Conservation (phyloP, 768 basidiomycete species). For the Grammothele lineata region DNA sequence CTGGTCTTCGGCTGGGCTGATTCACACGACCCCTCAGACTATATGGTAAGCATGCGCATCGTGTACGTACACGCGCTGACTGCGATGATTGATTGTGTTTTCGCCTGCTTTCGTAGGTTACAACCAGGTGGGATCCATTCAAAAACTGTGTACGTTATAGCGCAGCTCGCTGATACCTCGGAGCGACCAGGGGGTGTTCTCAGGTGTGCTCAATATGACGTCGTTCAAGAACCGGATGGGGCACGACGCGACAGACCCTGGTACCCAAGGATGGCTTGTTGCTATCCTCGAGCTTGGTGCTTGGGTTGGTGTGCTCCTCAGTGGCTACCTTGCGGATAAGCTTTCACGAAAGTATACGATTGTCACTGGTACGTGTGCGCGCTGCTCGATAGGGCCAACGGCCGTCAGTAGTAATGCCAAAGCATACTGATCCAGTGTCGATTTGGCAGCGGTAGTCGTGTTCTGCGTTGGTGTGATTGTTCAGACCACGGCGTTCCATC, state of each 20-base stretch:
- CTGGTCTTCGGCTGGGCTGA: not conserved
- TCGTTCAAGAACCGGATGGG: conserved; percentile 54
- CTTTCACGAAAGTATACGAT: conserved; percentile 74
- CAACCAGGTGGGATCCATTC: conserved; percentile 46
- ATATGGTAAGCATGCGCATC: conserved; percentile 43
- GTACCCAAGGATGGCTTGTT: conserved; percentile 67
- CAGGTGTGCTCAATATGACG: conserved; percentile 61
- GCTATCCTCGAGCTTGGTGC: conserved; percentile 73
- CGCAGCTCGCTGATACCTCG: conserved; percentile 7
- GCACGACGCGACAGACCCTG: conserved; percentile 45
- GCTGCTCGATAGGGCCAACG: too few species aligned
- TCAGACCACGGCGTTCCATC: conserved; percentile 53
- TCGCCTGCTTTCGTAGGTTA: conserved; percentile 39
- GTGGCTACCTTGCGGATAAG: conserved; percentile 70
- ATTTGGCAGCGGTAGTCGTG: conserved; percentile 20
- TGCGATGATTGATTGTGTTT: not conserved
- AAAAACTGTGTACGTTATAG: not conserved
- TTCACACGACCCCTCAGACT: conserved; percentile 36
- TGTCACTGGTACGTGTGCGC: conserved; percentile 40
- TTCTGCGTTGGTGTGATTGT: conserved; percentile 62
- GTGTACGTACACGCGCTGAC: conserved; percentile 1
- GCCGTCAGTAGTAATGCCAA: not conserved
- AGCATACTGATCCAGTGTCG: not conserved
- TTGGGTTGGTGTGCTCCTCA: conserved; percentile 70
- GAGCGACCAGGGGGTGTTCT: conserved; percentile 62